Percentiles rank a stretch among this genome's conserved stretches.
These are phyloP conservation scores for Favolaschia claudopus DNA, from an alignment of 768 basidiomycete genomes.

Conservation along the genomic window DNA sequence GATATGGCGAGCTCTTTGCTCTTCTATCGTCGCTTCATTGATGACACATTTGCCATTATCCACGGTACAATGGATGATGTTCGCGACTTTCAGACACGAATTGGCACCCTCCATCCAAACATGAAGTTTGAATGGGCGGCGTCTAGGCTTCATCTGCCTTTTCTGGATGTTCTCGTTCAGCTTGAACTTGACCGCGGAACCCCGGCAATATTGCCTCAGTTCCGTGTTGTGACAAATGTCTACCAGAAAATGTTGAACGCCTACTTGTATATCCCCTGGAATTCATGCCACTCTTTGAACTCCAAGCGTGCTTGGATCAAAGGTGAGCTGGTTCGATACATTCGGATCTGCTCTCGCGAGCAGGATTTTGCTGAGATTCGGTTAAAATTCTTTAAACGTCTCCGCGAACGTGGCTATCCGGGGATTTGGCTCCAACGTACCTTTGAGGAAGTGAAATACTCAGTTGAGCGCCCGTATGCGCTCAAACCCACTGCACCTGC, in stretches of 20 bases:
- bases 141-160: constrained; percentile 9
- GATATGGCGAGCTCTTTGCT: constrained; percentile 8
- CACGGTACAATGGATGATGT: constrained; percentile 10
- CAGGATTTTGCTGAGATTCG: constrained; percentile 12
- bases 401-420: constrained; percentile 13
- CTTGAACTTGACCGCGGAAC: constrained; percentile 6
- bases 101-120: constrained; percentile 8
- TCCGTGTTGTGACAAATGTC: constrained; percentile 9
- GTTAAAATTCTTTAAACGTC: not conserved
- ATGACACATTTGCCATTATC: constrained; percentile 19
- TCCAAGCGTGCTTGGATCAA: constrained; percentile 7
- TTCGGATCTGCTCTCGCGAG: constrained; percentile 8
- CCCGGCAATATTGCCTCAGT: not conserved
- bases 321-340: constrained; percentile 2
- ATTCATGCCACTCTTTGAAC: constrained; percentile 1
- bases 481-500: not conserved
- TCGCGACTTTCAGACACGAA: constrained; percentile 1
- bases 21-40: too few relatives aligned
- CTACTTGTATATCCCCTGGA: constrained; percentile 16
- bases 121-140: not conserved
- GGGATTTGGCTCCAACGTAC: constrained; percentile 11
- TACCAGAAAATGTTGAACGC: constrained; percentile 18
- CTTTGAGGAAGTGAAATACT: constrained; percentile 14
- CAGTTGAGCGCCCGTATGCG: constrained; percentile 5
- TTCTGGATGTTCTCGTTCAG: constrained; percentile 18